Percentiles rank a stretch among this genome's conserved stretches.
phyloP scores from a whole-genome alignment of 805 yeast species.

The Candida krabiensis region DNA sequence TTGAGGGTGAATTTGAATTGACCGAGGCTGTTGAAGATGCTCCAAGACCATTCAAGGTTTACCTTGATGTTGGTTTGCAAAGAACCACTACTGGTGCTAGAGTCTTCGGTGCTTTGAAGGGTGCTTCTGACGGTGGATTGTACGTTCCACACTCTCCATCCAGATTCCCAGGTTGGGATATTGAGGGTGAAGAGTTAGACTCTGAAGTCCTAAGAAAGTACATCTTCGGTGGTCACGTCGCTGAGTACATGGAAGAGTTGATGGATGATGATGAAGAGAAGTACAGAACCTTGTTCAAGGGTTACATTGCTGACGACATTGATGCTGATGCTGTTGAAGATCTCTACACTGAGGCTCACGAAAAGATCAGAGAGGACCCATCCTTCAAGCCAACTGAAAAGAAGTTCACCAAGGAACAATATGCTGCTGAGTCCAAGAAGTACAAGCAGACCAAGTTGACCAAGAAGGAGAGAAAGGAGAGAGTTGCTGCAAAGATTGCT shows the following conservation, averaged over 20 bases:
- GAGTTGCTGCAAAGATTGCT: constrained; percentile 91
- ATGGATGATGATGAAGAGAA: constrained; percentile 99
- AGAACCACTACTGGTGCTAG: constrained; percentile 99
- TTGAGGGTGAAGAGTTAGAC: constrained; percentile 97
- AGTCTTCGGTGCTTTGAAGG: constrained; percentile 98
- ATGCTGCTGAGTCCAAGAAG: constrained; percentile 95
- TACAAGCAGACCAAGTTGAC: constrained; percentile 87
- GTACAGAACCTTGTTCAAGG: constrained; percentile 93
- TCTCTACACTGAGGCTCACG: constrained; percentile 92
- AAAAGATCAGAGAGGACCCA: constrained; percentile 95
- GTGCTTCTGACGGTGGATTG: constrained; percentile 99
- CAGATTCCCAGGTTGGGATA: constrained; percentile 99
- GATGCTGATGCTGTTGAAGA: constrained; percentile 98
- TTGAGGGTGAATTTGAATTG: constrained; percentile 97
- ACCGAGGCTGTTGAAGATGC: constrained; percentile 99
- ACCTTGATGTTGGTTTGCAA: constrained; percentile 98
- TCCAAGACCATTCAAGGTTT: constrained; percentile 99
- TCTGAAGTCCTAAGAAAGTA: constrained; percentile 96
- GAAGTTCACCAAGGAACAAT: constrained; percentile 96
- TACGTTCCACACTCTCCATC: constrained; percentile 99
- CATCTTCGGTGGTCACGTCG: constrained; percentile 99
- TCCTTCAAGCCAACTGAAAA: constrained; percentile 81
- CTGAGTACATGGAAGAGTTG: constrained; percentile 99
- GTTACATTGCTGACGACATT: constrained; percentile 94
- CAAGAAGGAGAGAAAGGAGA: constrained; percentile 86